Evolutionary conservation across 2,329 filamentous ascomycete genomes (phyloP).

Genomic region (Nothophaeocryptopus gaeumannii): DNA sequence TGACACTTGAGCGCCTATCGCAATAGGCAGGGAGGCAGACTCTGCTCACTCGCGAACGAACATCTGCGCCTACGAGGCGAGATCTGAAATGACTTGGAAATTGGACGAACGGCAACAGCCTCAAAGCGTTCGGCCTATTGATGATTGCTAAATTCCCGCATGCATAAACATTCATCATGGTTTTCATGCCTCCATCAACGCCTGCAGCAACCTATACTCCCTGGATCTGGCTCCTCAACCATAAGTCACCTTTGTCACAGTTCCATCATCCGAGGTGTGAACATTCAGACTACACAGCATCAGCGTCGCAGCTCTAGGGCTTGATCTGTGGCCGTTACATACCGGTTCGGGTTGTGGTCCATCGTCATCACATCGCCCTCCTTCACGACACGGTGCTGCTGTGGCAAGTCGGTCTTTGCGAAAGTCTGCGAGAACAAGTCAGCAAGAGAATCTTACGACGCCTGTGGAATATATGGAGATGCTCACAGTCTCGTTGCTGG

Average conservation of each 20-base stretch:
- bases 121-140: too few species aligned
- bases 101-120: too few species aligned
- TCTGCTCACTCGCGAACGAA: too few species aligned
- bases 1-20: too few species aligned
- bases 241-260: constrained; percentile 48
- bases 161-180: too few species aligned
- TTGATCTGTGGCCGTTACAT: background rate
- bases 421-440: constrained; percentile 43
- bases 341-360: constrained; percentile 49
- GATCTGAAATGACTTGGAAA: too few species aligned
- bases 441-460: background rate
- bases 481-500: constrained; percentile 44
- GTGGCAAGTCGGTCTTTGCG: constrained; percentile 49
- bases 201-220: too few species aligned
- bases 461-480: background rate
- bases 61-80: too few species aligned
- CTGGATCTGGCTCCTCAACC: constrained; percentile 33
- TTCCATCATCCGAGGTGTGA: constrained; percentile 49
- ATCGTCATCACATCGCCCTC: constrained; percentile 47
- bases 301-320: background rate
- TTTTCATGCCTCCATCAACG: too few species aligned
- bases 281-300: constrained; percentile 42
- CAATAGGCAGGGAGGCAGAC: too few species aligned
- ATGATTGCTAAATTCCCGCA: too few species aligned
- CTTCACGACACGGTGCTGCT: constrained; percentile 48